phyloP scores from a whole-genome alignment of 495 filamentous ascomycete genomes.

The Staphylotrichum longicolle region DNA sequence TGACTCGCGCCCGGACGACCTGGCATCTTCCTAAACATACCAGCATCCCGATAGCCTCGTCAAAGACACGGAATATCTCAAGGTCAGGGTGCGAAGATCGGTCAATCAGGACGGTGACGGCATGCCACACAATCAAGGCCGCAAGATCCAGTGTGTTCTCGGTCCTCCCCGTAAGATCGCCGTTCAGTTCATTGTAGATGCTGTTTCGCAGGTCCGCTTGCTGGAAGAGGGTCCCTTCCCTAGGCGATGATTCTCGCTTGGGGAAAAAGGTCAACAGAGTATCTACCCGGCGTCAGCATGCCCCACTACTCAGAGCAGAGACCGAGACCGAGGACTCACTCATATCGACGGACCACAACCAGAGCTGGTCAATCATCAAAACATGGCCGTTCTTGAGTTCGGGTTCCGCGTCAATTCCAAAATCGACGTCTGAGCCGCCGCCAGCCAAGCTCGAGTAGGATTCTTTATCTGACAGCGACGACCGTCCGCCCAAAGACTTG shows the following conservation, averaged over 20 bases:
- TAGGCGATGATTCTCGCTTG: slow-evolving; percentile 45
- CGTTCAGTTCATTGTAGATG: slow-evolving; percentile 67
- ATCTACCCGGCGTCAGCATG: slow-evolving; percentile 20
- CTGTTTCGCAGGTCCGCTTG: slow-evolving; percentile 62
- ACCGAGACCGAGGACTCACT: slow-evolving; percentile 36
- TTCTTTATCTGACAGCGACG: slow-evolving; percentile 12
- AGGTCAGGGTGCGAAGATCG: slow-evolving; percentile 57
- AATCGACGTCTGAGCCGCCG: slow-evolving; percentile 20
- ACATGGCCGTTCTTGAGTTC: slow-evolving; percentile 58
- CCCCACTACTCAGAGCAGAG: not conserved
- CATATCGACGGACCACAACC: slow-evolving; percentile 64
- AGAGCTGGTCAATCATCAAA: slow-evolving; percentile 69
- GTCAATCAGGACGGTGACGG: slow-evolving; percentile 61
- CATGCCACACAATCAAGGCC: slow-evolving; percentile 59
- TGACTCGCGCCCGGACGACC: no score
- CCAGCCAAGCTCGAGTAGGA: not conserved
- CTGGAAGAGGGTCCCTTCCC: slow-evolving; percentile 58
- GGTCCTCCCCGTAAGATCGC: slow-evolving; percentile 62
- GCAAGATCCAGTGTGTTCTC: slow-evolving; percentile 63
- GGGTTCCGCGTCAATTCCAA: slow-evolving; percentile 34
- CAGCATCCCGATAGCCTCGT: slow-evolving; percentile 64
- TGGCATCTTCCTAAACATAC: slow-evolving; percentile 33
- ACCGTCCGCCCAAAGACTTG: slow-evolving; percentile 3
- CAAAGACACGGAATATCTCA: slow-evolving; percentile 65
- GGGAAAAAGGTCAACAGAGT: slow-evolving; percentile 61